Conservation (phyloP, 768 basidiomycete genomes). For the Boletus subcaerulescens region DNA sequence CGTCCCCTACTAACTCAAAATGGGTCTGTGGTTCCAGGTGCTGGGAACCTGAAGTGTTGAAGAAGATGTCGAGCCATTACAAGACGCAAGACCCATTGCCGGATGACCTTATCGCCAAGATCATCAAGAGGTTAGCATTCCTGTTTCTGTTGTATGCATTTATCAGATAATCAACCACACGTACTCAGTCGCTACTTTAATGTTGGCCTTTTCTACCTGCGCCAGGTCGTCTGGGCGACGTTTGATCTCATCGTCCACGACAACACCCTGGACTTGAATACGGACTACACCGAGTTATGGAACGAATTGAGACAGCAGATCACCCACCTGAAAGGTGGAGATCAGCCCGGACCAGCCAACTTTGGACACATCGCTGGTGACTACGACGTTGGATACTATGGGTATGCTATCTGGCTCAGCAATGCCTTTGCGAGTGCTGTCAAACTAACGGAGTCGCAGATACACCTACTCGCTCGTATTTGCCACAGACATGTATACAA, state of each 20-base stretch:
- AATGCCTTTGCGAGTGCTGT: not conserved
- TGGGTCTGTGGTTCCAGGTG: slow-evolving; percentile 42
- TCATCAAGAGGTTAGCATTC: slow-evolving; percentile 60
- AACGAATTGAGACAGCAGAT: slow-evolving; percentile 63
- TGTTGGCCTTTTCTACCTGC: slow-evolving; percentile 64
- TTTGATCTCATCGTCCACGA: slow-evolving; percentile 17
- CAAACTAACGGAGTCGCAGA: slow-evolving; percentile 26
- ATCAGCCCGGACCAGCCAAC: slow-evolving; percentile 64
- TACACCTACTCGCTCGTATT: slow-evolving; percentile 73
- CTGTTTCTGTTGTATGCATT: not conserved
- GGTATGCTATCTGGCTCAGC: slow-evolving; percentile 31
- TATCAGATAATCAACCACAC: not conserved
- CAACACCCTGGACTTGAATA: slow-evolving; percentile 39
- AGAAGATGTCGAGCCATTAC: slow-evolving; percentile 75
- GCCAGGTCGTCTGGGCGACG: slow-evolving; percentile 67
- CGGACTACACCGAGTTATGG: slow-evolving; percentile 76
- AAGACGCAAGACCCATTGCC: slow-evolving; percentile 68
- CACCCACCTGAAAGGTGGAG: slow-evolving; percentile 60
- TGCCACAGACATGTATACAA: slow-evolving; percentile 56
- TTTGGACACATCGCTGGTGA: slow-evolving; percentile 76
- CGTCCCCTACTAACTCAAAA: not conserved
- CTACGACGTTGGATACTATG: slow-evolving; percentile 66
- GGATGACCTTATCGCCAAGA: slow-evolving; percentile 63
- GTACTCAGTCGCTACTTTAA: slow-evolving; percentile 65
- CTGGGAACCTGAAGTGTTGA: slow-evolving; percentile 75